Evolutionary conservation across 2,329 filamentous ascomycete genomes (phyloP).

Genomic region (Dactylellina sp.): DNA sequence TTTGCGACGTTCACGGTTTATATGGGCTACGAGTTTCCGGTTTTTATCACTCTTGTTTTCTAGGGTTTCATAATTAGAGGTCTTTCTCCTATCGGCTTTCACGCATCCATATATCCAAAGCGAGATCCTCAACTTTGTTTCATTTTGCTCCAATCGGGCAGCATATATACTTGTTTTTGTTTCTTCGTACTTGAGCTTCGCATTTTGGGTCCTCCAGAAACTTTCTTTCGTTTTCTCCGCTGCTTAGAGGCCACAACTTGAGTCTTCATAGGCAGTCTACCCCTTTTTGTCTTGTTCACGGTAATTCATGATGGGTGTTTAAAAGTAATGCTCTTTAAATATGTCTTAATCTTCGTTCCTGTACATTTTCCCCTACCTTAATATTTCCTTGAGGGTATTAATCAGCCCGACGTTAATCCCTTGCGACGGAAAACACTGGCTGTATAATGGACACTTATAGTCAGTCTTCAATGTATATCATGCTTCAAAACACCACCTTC

Average conservation of each 20-base stretch:
- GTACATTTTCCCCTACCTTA: not conserved
- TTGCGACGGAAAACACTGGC: not conserved
- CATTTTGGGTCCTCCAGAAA: conserved; percentile 29
- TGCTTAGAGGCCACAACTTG: not conserved
- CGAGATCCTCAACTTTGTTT: conserved; percentile 27
- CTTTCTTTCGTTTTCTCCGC: conserved; percentile 16
- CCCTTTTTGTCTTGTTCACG: conserved; percentile 11
- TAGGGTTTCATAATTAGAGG: conserved; percentile 46
- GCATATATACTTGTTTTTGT: conserved; percentile 2
- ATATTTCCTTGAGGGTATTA: no score
- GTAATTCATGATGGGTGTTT: conserved; percentile 54
- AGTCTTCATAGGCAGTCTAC: not conserved
- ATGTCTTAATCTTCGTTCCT: conserved; percentile 17
- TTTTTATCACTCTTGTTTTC: conserved; percentile 28
- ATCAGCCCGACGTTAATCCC: conserved; percentile 13
- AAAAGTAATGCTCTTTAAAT: conserved; percentile 50
- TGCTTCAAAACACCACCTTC: conserved; percentile 2
- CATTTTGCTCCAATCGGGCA: not conserved
- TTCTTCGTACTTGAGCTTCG: conserved; percentile 9
- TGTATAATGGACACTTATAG: not conserved
- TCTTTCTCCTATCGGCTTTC: conserved; percentile 32
- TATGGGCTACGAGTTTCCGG: conserved; percentile 52
- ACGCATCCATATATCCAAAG: conserved; percentile 37
- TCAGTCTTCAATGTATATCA: not conserved
- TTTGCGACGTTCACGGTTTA: conserved; percentile 55